Conservation (phyloP, 768 basidiomycete species). For the Cystobasidium onofrii region DNA sequence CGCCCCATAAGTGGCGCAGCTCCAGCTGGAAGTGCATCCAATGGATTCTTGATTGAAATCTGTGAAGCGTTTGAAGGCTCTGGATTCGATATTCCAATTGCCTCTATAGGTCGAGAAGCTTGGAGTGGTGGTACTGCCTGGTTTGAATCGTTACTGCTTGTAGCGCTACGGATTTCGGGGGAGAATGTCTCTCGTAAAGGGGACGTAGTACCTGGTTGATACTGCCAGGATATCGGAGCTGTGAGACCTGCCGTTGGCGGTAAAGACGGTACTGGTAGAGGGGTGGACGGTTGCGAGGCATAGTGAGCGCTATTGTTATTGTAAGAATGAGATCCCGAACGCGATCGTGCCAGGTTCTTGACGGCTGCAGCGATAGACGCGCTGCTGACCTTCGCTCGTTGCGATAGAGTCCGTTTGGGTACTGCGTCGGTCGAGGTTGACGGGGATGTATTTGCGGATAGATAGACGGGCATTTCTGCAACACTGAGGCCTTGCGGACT, state of each 20-base stretch:
- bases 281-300: background rate
- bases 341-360: conserved; percentile 12
- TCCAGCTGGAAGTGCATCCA: conserved; percentile 7
- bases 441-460: background rate
- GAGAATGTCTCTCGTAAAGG: background rate
- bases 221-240: background rate
- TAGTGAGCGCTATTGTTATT: background rate
- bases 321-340: background rate
- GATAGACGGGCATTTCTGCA: background rate
- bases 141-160: background rate
- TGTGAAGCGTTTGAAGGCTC: background rate
- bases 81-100: background rate
- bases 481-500: background rate
- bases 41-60: background rate
- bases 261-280: background rate
- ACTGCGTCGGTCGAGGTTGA: background rate
- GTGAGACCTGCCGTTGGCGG: background rate
- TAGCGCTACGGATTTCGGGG: background rate
- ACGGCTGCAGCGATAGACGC: conserved; percentile 8
- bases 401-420: conserved; percentile 26
- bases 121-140: background rate
- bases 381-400: conserved; percentile 3
- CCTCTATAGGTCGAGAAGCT: background rate
- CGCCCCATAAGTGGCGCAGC: conserved; percentile 12
- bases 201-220: background rate